phyloP scores from a whole-genome alignment of 1,284 basidiomycete species.

The Malassezia vespertilionis region DNA sequence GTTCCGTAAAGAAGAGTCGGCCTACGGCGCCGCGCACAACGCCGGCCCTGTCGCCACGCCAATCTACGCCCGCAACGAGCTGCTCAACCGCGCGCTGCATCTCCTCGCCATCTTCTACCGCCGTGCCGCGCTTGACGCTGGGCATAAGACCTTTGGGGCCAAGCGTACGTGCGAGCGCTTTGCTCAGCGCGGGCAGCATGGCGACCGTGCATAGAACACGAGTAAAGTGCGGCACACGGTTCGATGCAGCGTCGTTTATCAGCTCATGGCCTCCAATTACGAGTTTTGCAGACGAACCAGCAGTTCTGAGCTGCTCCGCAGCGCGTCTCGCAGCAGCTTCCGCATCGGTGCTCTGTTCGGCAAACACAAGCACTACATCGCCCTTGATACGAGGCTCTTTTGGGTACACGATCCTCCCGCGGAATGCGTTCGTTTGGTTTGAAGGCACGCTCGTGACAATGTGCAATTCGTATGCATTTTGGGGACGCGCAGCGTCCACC shows the following conservation, averaged over 20 bases:
- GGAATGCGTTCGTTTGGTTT: slow-evolving; percentile 43
- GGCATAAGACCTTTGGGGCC: slow-evolving; percentile 95
- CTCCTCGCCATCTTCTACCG: slow-evolving; percentile 60
- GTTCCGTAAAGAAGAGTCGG: slow-evolving; percentile 55
- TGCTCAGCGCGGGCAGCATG: slow-evolving; percentile 61
- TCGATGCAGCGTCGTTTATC: slow-evolving; percentile 34
- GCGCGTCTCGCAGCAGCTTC: slow-evolving; percentile 23
- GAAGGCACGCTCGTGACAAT: slow-evolving; percentile 39
- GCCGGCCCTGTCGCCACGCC: slow-evolving; percentile 80
- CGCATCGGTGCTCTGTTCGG: slow-evolving; percentile 37
- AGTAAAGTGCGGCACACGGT: slow-evolving; percentile 50
- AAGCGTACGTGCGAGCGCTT: slow-evolving; percentile 69
- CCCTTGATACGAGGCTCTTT: slow-evolving; percentile 35
- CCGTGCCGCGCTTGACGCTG: slow-evolving; percentile 80
- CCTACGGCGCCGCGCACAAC: slow-evolving; percentile 63
- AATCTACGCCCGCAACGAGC: slow-evolving; percentile 73
- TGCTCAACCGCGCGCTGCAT: slow-evolving; percentile 58
- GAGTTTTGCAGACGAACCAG: slow-evolving; percentile 16
- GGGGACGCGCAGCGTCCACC: slow-evolving; percentile 26
- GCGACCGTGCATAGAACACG: slow-evolving; percentile 71
- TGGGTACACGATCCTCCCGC: slow-evolving; percentile 38
- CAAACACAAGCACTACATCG: slow-evolving; percentile 42
- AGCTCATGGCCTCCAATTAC: slow-evolving; percentile 39
- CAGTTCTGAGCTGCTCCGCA: slow-evolving; percentile 6
- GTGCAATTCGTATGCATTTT: slow-evolving; percentile 42